Evolutionary conservation across 257 asterid species (phyloP), one percentile per base, ranked within the genome.

Genomic region (Eucommia ulmoides): DNA sequence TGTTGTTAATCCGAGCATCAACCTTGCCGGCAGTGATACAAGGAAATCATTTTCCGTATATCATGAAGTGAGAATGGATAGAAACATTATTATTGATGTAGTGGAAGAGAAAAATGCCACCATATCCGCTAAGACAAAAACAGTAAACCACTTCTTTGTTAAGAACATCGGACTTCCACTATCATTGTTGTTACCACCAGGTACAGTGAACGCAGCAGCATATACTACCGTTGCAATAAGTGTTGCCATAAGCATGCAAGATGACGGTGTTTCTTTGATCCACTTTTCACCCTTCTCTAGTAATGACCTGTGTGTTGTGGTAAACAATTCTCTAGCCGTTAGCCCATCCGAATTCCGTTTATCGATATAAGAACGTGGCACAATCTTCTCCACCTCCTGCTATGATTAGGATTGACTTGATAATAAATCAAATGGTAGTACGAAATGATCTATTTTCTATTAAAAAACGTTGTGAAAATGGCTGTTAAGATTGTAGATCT

Each of bases 181-280:
- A 0, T 19, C 53, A 1, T 5, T 24, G 5, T 58, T 49, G 24
- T 57, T 65, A 22, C 76, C 73, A 1, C 64, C 73, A 1, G 73
- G 76, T 2, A 62, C 51, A 0, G 80, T 69, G 48, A 73, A 73
- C 5, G 55, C 61, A 3, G 70, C 65, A 4, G 75, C 67, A 23
- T 64, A 73, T 45, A 50, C 54, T 21, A 73, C 66, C 1, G 70
- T 72, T 33, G 75, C 49, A 12, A 65, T 73, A 11, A 68, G 54
- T 24, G 71, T 62, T 20, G 70, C 63, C 0, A 45, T 67, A 11
- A 73, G 48, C 80, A 68, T 65, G 44, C 73, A 68, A 9, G 67
- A 68, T 41, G 53, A 65, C 1, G 68, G 65, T 1, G 76, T 73
- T 22, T 65, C 62, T 25, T 62, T 69, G 70, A 69, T 65, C 73